Conservation (phyloP, 805 yeast genomes). For the Cyberlindnera americana region DNA sequence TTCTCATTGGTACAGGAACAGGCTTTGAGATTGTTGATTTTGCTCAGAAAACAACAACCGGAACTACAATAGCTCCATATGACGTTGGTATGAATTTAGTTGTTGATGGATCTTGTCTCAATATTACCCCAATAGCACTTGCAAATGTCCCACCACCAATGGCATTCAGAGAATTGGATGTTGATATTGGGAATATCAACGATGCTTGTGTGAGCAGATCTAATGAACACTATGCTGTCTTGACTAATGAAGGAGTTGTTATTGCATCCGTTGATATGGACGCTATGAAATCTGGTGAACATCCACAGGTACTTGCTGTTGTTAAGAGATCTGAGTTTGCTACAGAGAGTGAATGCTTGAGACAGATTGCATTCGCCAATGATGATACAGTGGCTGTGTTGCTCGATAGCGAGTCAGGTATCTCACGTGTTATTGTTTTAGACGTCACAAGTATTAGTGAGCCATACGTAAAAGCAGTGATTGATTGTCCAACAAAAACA, state of each 20-base stretch:
- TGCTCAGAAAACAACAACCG: conserved; percentile 57
- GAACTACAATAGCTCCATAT: conserved; percentile 63
- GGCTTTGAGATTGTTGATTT: conserved; percentile 64
- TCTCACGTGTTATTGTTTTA: conserved; percentile 49
- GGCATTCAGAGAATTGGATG: conserved; percentile 61
- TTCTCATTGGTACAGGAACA: conserved; percentile 57
- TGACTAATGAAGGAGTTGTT: conserved; percentile 44
- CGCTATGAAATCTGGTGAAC: conserved; percentile 43
- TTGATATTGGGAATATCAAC: conserved; percentile 48
- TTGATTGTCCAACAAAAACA: conserved; percentile 47
- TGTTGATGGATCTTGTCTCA: conserved; percentile 67
- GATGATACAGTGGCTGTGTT: conserved; percentile 55
- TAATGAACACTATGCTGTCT: conserved; percentile 55
- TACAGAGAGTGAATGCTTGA: conserved; percentile 41
- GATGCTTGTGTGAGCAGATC: conserved; percentile 63
- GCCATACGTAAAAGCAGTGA: conserved; percentile 38
- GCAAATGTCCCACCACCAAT: conserved; percentile 97
- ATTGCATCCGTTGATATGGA: conserved; percentile 45
- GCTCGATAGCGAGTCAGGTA: conserved; percentile 43
- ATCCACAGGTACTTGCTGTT: conserved; percentile 36
- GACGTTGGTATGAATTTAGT: conserved; percentile 82
- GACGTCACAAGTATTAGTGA: conserved; percentile 41
- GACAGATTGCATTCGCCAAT: conserved; percentile 61
- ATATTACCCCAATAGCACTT: conserved; percentile 74
- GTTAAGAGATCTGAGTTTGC: conserved; percentile 33